Evolutionary conservation across 441 rosid species (phyloP).

Genomic region (Euphorbia neoarborescens): DNA sequence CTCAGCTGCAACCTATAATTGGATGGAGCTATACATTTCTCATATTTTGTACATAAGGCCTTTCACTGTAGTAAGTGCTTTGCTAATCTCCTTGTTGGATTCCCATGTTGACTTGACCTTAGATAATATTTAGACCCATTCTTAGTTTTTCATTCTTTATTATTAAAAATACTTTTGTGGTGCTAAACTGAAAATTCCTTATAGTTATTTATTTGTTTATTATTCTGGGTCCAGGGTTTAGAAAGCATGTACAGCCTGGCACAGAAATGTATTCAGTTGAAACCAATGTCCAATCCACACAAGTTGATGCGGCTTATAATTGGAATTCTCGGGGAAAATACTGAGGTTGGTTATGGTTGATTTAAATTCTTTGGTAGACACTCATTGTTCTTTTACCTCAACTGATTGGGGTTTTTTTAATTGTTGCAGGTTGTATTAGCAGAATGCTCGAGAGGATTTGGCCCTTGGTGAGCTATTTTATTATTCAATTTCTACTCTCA

Average conservation of each 20-base stretch:
- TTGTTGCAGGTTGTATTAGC: slow-evolving; percentile 73
- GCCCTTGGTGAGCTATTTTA: slow-evolving; percentile 66
- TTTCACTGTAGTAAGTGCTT: slow-evolving; percentile 53
- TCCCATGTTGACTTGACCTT: neutral
- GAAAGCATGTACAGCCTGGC: slow-evolving; percentile 83
- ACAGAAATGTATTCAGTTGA: slow-evolving; percentile 69
- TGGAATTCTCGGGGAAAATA: slow-evolving; percentile 85
- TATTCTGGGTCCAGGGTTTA: slow-evolving; percentile 51
- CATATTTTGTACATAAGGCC: slow-evolving; percentile 75
- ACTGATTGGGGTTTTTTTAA: slow-evolving; percentile 16
- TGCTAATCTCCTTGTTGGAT: slow-evolving; percentile 2
- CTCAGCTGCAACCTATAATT: slow-evolving; percentile 50
- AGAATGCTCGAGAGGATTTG: slow-evolving; percentile 83
- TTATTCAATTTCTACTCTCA: slow-evolving; percentile 1
- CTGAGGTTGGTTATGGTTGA: slow-evolving; percentile 45
- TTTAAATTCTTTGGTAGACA: slow-evolving; percentile 9
- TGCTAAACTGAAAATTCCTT: slow-evolving; percentile 9
- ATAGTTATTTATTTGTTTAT: slow-evolving; percentile 16
- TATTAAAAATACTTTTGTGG: neutral
- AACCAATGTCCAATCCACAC: slow-evolving; percentile 53
- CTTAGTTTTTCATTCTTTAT: neutral
- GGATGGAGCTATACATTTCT: slow-evolving; percentile 76
- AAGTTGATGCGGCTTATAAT: slow-evolving; percentile 56
- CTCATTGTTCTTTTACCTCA: slow-evolving; percentile 12
- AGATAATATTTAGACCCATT: neutral